phyloP scores from a whole-genome alignment of 1,284 basidiomycete genomes.

The Tilletia caries region DNA sequence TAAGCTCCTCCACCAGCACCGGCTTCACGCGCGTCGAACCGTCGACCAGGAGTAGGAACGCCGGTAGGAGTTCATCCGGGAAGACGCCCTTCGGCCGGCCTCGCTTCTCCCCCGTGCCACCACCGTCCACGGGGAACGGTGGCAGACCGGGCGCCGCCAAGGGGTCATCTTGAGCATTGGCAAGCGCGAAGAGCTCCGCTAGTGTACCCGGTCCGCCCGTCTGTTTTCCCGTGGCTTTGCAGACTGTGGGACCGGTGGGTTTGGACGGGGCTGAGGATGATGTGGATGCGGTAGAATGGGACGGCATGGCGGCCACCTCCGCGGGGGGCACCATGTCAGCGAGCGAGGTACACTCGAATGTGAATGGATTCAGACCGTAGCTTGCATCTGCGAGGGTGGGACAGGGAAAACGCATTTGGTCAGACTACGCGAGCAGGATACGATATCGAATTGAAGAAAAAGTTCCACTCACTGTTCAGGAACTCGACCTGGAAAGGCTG shows the following conservation, averaged over 20 bases:
- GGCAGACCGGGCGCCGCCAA: neutral
- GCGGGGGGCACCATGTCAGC: neutral
- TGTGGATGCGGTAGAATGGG: neutral
- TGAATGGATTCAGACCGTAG: conserved; percentile 48
- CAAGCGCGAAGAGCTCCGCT: conserved; percentile 9
- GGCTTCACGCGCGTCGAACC: conserved; percentile 39
- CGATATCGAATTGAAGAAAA: neutral
- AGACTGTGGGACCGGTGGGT: neutral
- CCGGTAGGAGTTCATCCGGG: conserved; percentile 29
- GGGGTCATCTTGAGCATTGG: conserved; percentile 4
- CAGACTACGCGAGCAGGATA: neutral
- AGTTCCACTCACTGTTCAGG: conserved; percentile 30
- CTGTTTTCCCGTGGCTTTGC: conserved; percentile 17
- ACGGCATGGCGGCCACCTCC: neutral
- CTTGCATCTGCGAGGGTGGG: conserved; percentile 24
- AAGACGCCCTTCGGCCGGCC: conserved; percentile 18
- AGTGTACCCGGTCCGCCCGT: conserved; percentile 2
- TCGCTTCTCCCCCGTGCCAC: conserved; percentile 1
- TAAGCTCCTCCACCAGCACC: conserved; percentile 39
- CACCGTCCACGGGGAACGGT: neutral
- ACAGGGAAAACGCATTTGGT: neutral
- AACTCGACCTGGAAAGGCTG: conserved; percentile 44
- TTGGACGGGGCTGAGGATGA: neutral
- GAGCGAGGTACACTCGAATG: conserved; percentile 24
- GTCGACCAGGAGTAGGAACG: conserved; percentile 31